Base-by-base conservation (phyloP, 345 rosid species). In the Theobroma cacao region DNA sequence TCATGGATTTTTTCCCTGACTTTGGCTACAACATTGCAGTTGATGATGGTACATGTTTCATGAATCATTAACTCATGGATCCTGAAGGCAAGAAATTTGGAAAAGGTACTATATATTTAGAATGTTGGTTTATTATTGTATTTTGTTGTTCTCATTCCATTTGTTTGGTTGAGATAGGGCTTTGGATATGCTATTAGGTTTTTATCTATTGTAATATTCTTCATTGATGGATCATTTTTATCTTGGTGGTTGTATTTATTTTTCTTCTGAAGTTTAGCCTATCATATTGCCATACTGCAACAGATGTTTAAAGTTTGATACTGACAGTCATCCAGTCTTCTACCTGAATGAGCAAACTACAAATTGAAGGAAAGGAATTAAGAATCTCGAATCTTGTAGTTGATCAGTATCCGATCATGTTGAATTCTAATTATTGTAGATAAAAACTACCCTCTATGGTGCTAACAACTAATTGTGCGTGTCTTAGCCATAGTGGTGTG, bases 81-180 rank as follows among this genome's bases (percentile, higher is more conserved):
- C 79, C 82, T 65, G 92, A 92, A 78, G 84, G 81, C 84, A 90
- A 88, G 85, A 90, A 87, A 61, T 92, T 88, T 79, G 96, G 94
- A 83, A 82, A 84, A 81, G 96, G 96, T 90, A 86, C 65, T 78
- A 63, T 38, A 48, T 52, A 73, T 33, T 61, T 61, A 12, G 40
- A 72, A 53, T 53, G 11, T 14, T 58, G 14, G 31, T 75, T 34
- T 30, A 52, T 38, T 71, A 53, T 31, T 72, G n/a, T 41, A 30
- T 58, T 45, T 26, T 13, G 22, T 20, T 30, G 3, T 78, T 43
- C 28, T 38, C 24, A 20, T 36, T 70, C n/a, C 17, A 68, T 41
- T 38, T 14, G 12, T 50, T 47, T 28, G 40, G 22, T 26, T 56
- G 12, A 36, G 3, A 3, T 36, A 3, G 26, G 45, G 17, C 33